These are phyloP conservation scores for Penicillium parvum DNA, from an alignment of 495 filamentous ascomycete species.

Conservation along the genomic window DNA sequence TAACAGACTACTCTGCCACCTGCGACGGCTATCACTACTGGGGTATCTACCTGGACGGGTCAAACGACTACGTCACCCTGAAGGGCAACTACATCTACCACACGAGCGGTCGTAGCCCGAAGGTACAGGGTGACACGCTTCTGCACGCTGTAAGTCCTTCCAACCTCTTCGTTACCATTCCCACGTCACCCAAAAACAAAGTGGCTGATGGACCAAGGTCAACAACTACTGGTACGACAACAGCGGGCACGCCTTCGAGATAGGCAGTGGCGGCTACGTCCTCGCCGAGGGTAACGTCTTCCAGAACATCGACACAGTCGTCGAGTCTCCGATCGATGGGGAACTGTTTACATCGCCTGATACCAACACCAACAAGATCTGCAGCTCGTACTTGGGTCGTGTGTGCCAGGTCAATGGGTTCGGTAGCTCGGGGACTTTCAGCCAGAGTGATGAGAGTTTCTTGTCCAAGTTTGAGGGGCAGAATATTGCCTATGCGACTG, in stretches of 20 bases:
- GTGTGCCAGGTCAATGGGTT: slow-evolving; percentile 45
- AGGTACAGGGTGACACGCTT: slow-evolving; percentile 40
- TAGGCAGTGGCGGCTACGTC: slow-evolving; percentile 45
- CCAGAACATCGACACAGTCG: slow-evolving; percentile 40
- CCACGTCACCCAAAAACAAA: too few species aligned
- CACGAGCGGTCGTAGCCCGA: slow-evolving; percentile 39
- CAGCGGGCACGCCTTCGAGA: slow-evolving; percentile 53
- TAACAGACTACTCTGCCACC: slow-evolving; percentile 35
- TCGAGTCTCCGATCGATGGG: slow-evolving; percentile 30
- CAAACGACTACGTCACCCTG: slow-evolving; percentile 40
- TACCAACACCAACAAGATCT: slow-evolving; percentile 32
- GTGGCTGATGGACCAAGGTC: too few species aligned
- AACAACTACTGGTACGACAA: slow-evolving; percentile 58
- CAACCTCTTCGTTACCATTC: neutral
- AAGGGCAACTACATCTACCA: slow-evolving; percentile 48
- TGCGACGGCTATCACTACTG: slow-evolving; percentile 48
- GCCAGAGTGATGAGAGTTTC: slow-evolving; percentile 36
- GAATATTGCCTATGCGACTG: slow-evolving; percentile 41
- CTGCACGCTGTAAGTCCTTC: slow-evolving; percentile 33
- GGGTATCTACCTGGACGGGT: slow-evolving; percentile 39
- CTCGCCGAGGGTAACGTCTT: slow-evolving; percentile 60
- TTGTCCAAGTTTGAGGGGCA: slow-evolving; percentile 47
- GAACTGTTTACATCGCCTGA: slow-evolving; percentile 40
- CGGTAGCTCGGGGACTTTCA: slow-evolving; percentile 38
- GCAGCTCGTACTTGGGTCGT: slow-evolving; percentile 40